Evolutionary conservation across 495 filamentous ascomycete genomes (phyloP).

Genomic region (Penicillium subrubescens): DNA sequence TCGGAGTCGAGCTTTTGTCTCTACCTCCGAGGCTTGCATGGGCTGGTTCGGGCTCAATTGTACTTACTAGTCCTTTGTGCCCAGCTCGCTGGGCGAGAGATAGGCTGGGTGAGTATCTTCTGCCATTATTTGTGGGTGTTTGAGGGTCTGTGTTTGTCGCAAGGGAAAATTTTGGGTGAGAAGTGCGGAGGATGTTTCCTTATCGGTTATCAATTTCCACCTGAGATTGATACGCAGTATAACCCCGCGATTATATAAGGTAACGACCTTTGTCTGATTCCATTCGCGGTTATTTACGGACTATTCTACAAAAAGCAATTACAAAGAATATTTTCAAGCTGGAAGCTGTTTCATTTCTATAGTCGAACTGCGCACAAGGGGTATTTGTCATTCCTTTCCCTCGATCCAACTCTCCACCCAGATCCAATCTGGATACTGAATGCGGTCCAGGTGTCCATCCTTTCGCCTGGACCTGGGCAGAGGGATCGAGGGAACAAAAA

Average conservation of each 20-base stretch:
- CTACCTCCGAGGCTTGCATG: background rate
- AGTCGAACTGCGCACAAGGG: constrained; percentile 27
- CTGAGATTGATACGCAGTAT: background rate
- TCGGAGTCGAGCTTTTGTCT: background rate
- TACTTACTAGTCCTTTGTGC: constrained; percentile 58
- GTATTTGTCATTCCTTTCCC: constrained; percentile 28
- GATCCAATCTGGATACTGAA: constrained; percentile 9
- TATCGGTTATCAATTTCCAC: constrained; percentile 17
- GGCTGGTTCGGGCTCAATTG: background rate
- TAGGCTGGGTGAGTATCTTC: constrained; percentile 41
- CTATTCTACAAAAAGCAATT: background rate
- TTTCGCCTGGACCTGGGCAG: background rate
- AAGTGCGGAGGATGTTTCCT: constrained; percentile 16
- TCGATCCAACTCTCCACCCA: constrained; percentile 6
- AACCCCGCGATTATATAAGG: background rate
- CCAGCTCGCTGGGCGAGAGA: constrained; percentile 54
- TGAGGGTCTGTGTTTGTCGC: constrained; percentile 4
- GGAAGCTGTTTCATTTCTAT: constrained; percentile 26
- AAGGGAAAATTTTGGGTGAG: constrained; percentile 22
- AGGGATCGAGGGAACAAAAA: constrained; percentile 16
- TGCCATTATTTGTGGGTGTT: constrained; percentile 23
- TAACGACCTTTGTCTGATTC: background rate
- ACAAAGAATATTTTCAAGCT: background rate
- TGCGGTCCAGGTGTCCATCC: background rate
- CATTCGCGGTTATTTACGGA: background rate